Evolutionary conservation across 345 rosid species (phyloP).

Genomic region (Firmiana major): DNA sequence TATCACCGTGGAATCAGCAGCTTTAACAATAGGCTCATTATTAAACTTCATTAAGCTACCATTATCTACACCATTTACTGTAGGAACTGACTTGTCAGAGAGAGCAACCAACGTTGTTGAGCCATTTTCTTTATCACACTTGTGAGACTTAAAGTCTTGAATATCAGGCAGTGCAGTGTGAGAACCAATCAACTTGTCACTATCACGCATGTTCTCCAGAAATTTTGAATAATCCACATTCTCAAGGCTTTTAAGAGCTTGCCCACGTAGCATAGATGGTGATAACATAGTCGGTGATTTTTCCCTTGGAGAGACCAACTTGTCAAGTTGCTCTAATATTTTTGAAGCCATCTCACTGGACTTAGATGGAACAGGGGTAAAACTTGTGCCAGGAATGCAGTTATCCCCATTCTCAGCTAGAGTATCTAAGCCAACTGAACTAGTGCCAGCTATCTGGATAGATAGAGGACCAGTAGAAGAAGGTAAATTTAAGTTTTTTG

Average conservation of each 20-base stretch:
- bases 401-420: conserved; percentile 37
- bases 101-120: conserved; percentile 26
- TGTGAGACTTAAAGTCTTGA: conserved; percentile 29
- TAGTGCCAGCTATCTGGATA: conserved; percentile 25
- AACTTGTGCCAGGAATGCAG: conserved; percentile 36
- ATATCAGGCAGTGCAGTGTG: conserved; percentile 19
- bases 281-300: conserved; percentile 75
- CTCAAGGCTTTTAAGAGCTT: conserved; percentile 75
- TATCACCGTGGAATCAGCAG: conserved; percentile 25
- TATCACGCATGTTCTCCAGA: conserved; percentile 43
- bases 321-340: conserved; percentile 72
- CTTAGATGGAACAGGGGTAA: conserved; percentile 55
- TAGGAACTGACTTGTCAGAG: conserved; percentile 27
- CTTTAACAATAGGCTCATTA: conserved; percentile 25
- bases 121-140: conserved; percentile 40
- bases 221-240: conserved; percentile 55
- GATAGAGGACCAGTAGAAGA: conserved; percentile 31
- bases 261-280: conserved; percentile 69
- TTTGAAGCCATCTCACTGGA: conserved; percentile 81
- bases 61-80: conserved; percentile 29
- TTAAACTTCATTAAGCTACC: conserved; percentile 25
- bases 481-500: conserved; percentile 38
- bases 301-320: conserved; percentile 53
- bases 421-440: conserved; percentile 30
- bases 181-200: conserved; percentile 24